Evolutionary conservation across 1,284 basidiomycete species (phyloP), one percentile per base, ranked within the genome.

Genomic region (Xanthoconium separans): DNA sequence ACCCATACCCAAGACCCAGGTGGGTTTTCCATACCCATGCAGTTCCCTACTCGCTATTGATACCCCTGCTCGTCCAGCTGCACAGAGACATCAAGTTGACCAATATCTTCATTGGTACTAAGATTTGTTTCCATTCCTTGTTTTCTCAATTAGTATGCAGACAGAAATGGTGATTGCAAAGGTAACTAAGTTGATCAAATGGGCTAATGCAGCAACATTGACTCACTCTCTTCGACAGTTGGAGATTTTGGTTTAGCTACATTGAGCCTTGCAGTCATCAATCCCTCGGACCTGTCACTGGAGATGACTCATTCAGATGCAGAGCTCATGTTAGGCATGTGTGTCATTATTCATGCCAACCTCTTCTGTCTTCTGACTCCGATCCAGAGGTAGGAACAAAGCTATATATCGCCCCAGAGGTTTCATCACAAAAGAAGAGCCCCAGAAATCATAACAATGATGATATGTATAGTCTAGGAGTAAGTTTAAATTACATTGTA

Each of bases 211-310:
- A 20, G 48, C 4, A 6, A 16, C 47, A 22, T 33, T 62, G 33
- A 41, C 12, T n/a, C 15, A 24, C 18, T 24, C 16, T 45, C 30
- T 12, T 51, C 47, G 13, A 33, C 58, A 79, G 85, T 98, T 47
- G 95, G 95, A 24, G 95, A 98, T 71, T 98, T 98, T 67, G 95
- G 95, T 34, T 78, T 98, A 16, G 92, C 89, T 2, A 94, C 93
- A 0, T 91, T 91, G 2, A 91, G 89, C 68, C 75, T 92, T 34
- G 85, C 85, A 2, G 84, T 85, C 29, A 83, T 88, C 2, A 90
- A 91, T 56, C 80, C 85, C 11, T 81, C 84, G 0, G 82, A 88
- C 64, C 71, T 84, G n/a, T 78, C 81, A 9, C 77, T 76, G 6
- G 74, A 75, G 52, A 65, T 73, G 4, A 64, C 71, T 47, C 68